Evolutionary conservation across 179 eudicot species (phyloP).

Genomic region (Corrigiola litoralis): DNA sequence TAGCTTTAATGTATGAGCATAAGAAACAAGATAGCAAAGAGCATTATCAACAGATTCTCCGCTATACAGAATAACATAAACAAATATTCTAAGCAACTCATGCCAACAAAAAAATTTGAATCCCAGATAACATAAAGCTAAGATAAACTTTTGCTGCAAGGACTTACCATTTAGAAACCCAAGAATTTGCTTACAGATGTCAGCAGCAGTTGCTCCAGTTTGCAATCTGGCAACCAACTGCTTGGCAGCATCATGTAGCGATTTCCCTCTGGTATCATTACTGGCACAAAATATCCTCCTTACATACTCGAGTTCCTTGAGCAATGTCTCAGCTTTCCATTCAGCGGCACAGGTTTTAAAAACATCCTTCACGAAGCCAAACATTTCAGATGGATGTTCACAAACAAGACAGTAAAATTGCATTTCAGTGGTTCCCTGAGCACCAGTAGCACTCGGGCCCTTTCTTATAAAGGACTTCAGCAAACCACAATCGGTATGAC

Average conservation of each 20-base stretch:
- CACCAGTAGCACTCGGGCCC: conserved; percentile 56
- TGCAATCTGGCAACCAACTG: conserved; percentile 57
- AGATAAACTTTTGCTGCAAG: background rate
- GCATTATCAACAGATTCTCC: no score
- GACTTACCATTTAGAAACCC: conserved; percentile 61
- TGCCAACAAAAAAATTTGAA: background rate
- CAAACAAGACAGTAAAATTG: conserved; percentile 95
- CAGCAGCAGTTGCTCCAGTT: conserved; percentile 52
- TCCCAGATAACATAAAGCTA: background rate
- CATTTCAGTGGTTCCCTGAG: conserved; percentile 66
- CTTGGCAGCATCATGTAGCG: conserved; percentile 56
- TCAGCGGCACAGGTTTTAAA: conserved; percentile 69
- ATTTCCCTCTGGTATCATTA: conserved; percentile 71
- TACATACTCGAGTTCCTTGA: conserved; percentile 83
- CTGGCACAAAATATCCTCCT: conserved; percentile 70
- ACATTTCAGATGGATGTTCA: conserved; percentile 95
- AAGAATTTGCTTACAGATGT: conserved; percentile 58
- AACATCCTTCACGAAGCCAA: conserved; percentile 95
- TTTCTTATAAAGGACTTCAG: conserved; percentile 68
- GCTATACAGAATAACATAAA: background rate
- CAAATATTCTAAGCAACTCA: background rate
- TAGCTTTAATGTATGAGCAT: no score
- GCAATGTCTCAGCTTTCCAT: conserved; percentile 72
- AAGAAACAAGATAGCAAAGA: no score
- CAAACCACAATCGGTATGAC: conserved; percentile 90